Conservation (phyloP, 345 rosid species). For the Kandelia obovata region DNA sequence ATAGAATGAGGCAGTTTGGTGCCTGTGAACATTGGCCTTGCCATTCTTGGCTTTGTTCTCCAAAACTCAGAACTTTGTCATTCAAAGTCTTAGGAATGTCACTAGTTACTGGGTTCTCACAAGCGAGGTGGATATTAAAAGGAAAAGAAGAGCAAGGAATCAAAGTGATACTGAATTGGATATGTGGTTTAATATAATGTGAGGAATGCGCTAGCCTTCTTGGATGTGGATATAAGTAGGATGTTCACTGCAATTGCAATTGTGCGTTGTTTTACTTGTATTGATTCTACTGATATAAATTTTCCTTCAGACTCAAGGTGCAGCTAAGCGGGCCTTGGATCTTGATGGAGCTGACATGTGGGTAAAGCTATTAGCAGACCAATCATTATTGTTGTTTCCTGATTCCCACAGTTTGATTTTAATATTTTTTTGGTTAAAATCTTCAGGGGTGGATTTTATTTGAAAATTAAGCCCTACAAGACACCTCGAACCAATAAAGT, state of each 20-base stretch:
- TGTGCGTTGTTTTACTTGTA: not conserved
- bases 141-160: no score
- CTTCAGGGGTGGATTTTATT: conserved; percentile 76
- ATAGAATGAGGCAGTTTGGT: no score
- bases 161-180: no score
- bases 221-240: not conserved
- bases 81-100: no score
- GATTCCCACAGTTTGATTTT: conserved; percentile 7
- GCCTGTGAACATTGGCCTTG: no score
- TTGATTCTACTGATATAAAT: conserved; percentile 1
- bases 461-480: conserved; percentile 77
- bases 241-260: not conserved
- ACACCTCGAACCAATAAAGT: conserved; percentile 37
- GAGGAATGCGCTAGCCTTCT: not conserved
- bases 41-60: no score
- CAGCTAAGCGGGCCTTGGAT: conserved; percentile 69
- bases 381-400: conserved; percentile 3
- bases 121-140: no score
- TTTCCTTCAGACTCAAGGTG: conserved; percentile 60
- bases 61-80: no score
- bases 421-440: conserved; percentile 15
- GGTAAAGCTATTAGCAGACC: conserved; percentile 27
- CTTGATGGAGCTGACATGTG: conserved; percentile 80
- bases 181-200: no score
- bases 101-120: no score